Evolutionary conservation across 2,329 filamentous ascomycete species (phyloP).

Genomic region (Penicillium sp.): DNA sequence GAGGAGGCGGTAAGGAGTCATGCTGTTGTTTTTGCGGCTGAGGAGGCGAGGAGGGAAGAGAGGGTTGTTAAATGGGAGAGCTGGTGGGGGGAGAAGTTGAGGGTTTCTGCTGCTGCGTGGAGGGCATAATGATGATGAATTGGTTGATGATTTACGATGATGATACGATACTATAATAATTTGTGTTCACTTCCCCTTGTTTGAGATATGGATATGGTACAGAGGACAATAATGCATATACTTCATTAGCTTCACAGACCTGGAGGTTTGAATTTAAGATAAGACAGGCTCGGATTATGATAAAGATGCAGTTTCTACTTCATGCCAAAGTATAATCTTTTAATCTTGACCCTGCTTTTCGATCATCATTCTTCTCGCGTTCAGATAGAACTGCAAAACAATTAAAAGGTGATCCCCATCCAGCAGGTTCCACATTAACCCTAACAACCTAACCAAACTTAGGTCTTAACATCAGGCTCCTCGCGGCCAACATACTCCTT

Average conservation of each 20-base stretch:
- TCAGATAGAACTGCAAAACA: slow-evolving; percentile 12
- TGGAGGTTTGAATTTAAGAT: not conserved
- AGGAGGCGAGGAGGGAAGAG: slow-evolving; percentile 72
- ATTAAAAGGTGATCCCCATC: slow-evolving; percentile 24
- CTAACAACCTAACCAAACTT: slow-evolving; percentile 32
- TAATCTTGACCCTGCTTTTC: slow-evolving; percentile 16
- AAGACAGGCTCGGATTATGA: slow-evolving; percentile 3
- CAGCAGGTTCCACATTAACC: slow-evolving; percentile 23
- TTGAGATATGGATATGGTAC: not conserved
- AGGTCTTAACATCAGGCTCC: slow-evolving; percentile 96
- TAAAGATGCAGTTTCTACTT: slow-evolving; percentile 3
- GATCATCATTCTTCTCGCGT: slow-evolving; percentile 15
- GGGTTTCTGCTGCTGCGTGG: slow-evolving; percentile 11
- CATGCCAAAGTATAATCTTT: slow-evolving; percentile 2
- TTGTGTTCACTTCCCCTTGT: no score
- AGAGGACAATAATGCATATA: not conserved
- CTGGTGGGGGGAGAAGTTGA: slow-evolving; percentile 69
- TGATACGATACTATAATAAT: not conserved
- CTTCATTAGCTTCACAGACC: not conserved
- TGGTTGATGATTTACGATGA: not conserved
- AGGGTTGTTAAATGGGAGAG: slow-evolving; percentile 71
- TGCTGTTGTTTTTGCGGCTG: slow-evolving; percentile 89
- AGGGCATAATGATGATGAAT: not conserved
- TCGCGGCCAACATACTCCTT: slow-evolving; percentile 90
- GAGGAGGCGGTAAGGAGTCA: slow-evolving; percentile 89